Percentiles rank a stretch among this genome's conserved stretches.
phyloP scores from a whole-genome alignment of 768 basidiomycete species.

The Podaxis sp. region DNA sequence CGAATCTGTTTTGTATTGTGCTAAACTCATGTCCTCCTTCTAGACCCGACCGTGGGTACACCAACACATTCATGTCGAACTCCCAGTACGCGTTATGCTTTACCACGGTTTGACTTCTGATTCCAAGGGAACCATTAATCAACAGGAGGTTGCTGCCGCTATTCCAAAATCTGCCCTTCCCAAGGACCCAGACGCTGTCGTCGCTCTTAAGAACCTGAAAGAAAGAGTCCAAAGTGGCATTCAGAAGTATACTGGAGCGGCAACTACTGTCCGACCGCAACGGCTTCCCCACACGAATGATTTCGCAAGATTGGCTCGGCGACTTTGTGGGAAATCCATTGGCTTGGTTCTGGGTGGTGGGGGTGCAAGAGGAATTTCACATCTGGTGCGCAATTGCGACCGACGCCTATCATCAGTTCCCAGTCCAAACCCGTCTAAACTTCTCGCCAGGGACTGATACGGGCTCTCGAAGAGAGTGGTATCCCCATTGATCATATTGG shows the following conservation, averaged over 20 bases:
- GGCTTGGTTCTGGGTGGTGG: conserved; percentile 96
- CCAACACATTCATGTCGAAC: conserved; percentile 93
- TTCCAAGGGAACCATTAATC: conserved; percentile 2
- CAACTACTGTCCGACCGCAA: conserved; percentile 64
- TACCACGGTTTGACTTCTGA: background rate
- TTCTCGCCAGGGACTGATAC: conserved; percentile 76
- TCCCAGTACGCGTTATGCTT: conserved; percentile 50
- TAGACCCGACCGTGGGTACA: conserved; percentile 96
- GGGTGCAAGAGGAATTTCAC: conserved; percentile 78
- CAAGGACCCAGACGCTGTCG: conserved; percentile 87
- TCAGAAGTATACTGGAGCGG: conserved; percentile 76
- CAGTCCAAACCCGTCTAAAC: conserved; percentile 7
- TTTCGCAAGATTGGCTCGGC: conserved; percentile 86
- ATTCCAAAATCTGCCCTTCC: conserved; percentile 56
- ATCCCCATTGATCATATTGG: conserved; percentile 95
- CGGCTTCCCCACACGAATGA: conserved; percentile 85
- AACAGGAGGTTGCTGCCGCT: conserved; percentile 71
- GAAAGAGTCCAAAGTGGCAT: conserved; percentile 90
- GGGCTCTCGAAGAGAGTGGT: conserved; percentile 86
- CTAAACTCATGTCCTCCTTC: background rate
- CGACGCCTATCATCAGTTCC: background rate
- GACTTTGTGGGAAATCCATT: conserved; percentile 90
- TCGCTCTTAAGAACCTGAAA: conserved; percentile 88
- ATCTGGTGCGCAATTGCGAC: conserved; percentile 31
- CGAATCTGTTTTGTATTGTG: background rate